Percentiles rank a stretch among this genome's conserved stretches.
These are phyloP conservation scores for Fomitopsis pulvina DNA, from an alignment of 768 basidiomycete species.

Conservation along the genomic window DNA sequence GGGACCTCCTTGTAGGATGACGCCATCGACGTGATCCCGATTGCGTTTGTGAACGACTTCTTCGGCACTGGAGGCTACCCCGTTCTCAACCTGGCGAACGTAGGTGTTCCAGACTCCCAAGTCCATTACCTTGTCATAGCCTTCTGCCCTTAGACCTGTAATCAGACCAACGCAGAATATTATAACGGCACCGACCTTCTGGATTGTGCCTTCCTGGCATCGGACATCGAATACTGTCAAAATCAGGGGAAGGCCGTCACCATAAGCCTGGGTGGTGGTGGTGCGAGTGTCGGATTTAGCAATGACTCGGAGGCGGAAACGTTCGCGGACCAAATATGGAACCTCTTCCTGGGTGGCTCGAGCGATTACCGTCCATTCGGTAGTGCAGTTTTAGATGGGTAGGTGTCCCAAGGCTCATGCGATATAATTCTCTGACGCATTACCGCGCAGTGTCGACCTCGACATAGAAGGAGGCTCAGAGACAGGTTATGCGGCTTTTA, in stretches of 20 bases:
- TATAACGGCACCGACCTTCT: conserved; percentile 37
- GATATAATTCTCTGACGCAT: background rate
- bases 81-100: conserved; percentile 64
- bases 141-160: conserved; percentile 31
- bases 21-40: conserved; percentile 59
- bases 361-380: conserved; percentile 39
- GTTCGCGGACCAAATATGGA: conserved; percentile 35
- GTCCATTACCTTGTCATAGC: background rate
- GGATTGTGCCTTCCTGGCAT: conserved; percentile 32
- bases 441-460: conserved; percentile 26
- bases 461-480: conserved; percentile 32
- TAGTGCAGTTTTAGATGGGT: conserved; percentile 40
- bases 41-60: conserved; percentile 65
- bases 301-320: conserved; percentile 29
- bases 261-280: conserved; percentile 38
- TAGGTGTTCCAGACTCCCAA: conserved; percentile 22
- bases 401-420: conserved; percentile 1
- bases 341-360: conserved; percentile 41
- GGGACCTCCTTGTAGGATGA: conserved; percentile 40
- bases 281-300: conserved; percentile 33
- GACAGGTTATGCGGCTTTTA: conserved; percentile 29
- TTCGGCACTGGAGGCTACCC: conserved; percentile 57
- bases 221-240: conserved; percentile 39
- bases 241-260: conserved; percentile 41
- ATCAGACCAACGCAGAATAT: conserved; percentile 30